Evolutionary conservation across 1,284 basidiomycete species (phyloP), one percentile per base, ranked within the genome.

Genomic region (Moesziomyces sp.): DNA sequence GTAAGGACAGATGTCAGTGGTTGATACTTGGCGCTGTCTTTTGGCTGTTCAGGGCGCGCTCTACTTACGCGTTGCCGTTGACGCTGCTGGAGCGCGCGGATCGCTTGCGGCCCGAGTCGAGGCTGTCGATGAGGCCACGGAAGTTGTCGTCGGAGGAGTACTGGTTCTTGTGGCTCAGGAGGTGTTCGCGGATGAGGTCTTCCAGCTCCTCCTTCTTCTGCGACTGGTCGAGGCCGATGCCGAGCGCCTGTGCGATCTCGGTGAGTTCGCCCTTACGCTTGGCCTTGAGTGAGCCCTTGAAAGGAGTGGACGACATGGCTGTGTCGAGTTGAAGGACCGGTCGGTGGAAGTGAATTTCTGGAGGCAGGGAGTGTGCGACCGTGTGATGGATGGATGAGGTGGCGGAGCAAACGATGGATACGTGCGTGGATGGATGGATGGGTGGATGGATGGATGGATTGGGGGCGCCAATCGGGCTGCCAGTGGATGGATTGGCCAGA

Each of bases 251-350:
- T 33, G 76, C 78, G 47, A 79, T 77, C 47, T 79, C 78, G 65
- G 65, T 60, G 52, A 79, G 72, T 40, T 78, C 76, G 30, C 62
- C 60, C 74, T 79, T 79, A 40, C 74, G 57, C 69, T 78, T 77
- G 56, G 68, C 69, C 53, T 74, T 74, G 46, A 79, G 71, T 30
- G 75, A 71, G 57, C 76, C 76, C 61, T 73, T 65, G 76, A 58
- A 76, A 7, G 67, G 61, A 55, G 74, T 73, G 26, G 61, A 64
- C 40, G 71, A 58, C 68, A 71, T 75, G 49, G 24, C 63, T 26
- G 38, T 49, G 14, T 26, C 21, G 46, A 43, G 40, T 13, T 23
- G 11, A 19, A 8, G 13, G 3, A 10, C 19, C 1, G 9, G n/a
- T n/a, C 21, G 38, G 5, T 16, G 11, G 24, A 13, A 8, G 6